phyloP scores from a whole-genome alignment of 306 rosid genomes.

The Prosopis cineraria region DNA sequence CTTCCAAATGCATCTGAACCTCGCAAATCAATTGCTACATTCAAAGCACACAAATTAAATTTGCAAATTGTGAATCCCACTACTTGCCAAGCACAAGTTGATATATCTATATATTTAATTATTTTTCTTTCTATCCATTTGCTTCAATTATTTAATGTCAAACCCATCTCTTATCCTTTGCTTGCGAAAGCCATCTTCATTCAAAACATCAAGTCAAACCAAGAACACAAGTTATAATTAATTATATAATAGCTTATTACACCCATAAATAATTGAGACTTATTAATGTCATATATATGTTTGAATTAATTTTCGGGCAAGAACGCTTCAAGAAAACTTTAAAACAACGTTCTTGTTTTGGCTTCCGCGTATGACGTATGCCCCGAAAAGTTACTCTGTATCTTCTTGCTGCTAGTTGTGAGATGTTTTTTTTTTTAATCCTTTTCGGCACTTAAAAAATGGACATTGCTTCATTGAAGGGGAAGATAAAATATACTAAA shows the following conservation, averaged over 20 bases:
- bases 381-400: neutral
- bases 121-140: too few relatives aligned
- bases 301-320: neutral
- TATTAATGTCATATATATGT: too few relatives aligned
- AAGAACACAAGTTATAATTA: neutral
- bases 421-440: neutral
- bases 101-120: too few relatives aligned
- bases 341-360: too few relatives aligned
- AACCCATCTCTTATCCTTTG: neutral
- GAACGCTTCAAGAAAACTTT: neutral
- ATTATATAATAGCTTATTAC: neutral
- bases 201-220: neutral
- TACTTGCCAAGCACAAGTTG: neutral
- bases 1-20: neutral
- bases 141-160: neutral
- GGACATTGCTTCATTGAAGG: neutral
- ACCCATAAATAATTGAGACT: neutral
- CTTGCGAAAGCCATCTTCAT: neutral
- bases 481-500: neutral
- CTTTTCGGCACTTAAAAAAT: neutral
- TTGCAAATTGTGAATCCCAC: neutral
- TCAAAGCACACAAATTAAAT: neutral
- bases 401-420: neutral
- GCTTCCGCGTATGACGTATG: too few relatives aligned
- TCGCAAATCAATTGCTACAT: neutral